A percentile compares a stretch with the other conserved stretches of the same genome.
These are phyloP conservation scores for Neurospora cerealis DNA, from an alignment of 495 filamentous ascomycete species.

Conservation along the genomic window DNA sequence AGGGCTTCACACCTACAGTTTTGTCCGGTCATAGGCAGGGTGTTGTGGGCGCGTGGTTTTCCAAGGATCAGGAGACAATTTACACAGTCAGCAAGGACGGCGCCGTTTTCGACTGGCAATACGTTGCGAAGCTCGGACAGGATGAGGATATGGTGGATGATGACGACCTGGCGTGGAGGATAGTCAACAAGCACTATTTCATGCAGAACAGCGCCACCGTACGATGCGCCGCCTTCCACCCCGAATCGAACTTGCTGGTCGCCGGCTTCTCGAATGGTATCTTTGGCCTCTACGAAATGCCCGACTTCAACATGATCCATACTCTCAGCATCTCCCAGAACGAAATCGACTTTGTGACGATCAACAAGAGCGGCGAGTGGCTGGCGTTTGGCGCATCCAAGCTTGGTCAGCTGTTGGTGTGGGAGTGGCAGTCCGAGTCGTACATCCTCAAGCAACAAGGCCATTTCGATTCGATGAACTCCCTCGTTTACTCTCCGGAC, in stretches of 20 bases:
- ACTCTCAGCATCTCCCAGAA: constrained; percentile 86
- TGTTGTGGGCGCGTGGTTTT: constrained; percentile 85
- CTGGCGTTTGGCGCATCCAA: constrained; percentile 96
- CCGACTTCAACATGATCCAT: constrained; percentile 94
- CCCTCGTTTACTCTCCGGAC: constrained; percentile 85
- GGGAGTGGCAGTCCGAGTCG: constrained; percentile 99
- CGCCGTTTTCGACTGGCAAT: constrained; percentile 56
- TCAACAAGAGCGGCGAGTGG: constrained; percentile 94
- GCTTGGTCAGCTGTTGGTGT: constrained; percentile 86
- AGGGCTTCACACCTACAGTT: constrained; percentile 80
- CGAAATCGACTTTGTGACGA: constrained; percentile 84
- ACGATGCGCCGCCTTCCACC: constrained; percentile 78
- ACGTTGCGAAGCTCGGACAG: constrained; percentile 45
- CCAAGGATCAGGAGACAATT: constrained; percentile 71
- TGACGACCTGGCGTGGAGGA: constrained; percentile 63
- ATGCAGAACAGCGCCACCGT: constrained; percentile 82
- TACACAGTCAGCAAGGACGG: constrained; percentile 51
- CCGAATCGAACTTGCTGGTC: constrained; percentile 76
- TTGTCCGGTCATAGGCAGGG: constrained; percentile 81
- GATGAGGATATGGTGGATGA: constrained; percentile 51
- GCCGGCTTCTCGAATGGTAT: constrained; percentile 91
- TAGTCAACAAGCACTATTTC: constrained; percentile 80
- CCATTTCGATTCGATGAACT: constrained; percentile 93
- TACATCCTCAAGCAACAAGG: constrained; percentile 98
- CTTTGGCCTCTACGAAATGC: constrained; percentile 89